Conservation (phyloP, 768 basidiomycete species). For the Aureoboletus auriporus region DNA sequence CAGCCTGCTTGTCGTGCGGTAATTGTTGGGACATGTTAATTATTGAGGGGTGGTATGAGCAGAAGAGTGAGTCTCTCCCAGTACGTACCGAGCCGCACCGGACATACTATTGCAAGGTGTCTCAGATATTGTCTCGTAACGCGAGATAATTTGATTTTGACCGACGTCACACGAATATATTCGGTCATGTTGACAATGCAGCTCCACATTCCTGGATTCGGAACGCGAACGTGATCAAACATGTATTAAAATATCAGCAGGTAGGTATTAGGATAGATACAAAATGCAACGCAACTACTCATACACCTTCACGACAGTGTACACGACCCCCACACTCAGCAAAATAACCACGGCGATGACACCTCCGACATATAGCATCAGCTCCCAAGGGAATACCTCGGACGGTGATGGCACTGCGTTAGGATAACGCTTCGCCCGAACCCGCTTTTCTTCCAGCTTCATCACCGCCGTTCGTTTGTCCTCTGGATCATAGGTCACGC, state of each 20-base stretch:
- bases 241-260: too few relatives aligned
- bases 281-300: constrained; percentile 3
- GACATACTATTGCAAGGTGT: too few relatives aligned
- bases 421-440: constrained; percentile 25
- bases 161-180: too few relatives aligned
- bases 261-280: background rate
- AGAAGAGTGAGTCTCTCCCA: background rate
- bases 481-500: constrained; percentile 37
- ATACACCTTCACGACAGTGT: constrained; percentile 22
- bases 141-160: too few relatives aligned
- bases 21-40: background rate
- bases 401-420: constrained; percentile 3
- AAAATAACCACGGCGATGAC: constrained; percentile 25
- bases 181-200: too few relatives aligned
- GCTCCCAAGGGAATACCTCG: constrained; percentile 26
- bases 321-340: constrained; percentile 22
- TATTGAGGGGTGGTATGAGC: background rate
- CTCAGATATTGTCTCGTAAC: too few relatives aligned
- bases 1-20: background rate
- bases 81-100: too few relatives aligned
- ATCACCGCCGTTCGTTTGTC: constrained; percentile 59
- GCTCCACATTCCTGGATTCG: too few relatives aligned
- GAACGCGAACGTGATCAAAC: background rate
- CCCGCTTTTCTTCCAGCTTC: constrained; percentile 40
- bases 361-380: constrained; percentile 27